phyloP scores from a whole-genome alignment of 352 stramenopile genomes.

The Pythium aphanidermatum region DNA sequence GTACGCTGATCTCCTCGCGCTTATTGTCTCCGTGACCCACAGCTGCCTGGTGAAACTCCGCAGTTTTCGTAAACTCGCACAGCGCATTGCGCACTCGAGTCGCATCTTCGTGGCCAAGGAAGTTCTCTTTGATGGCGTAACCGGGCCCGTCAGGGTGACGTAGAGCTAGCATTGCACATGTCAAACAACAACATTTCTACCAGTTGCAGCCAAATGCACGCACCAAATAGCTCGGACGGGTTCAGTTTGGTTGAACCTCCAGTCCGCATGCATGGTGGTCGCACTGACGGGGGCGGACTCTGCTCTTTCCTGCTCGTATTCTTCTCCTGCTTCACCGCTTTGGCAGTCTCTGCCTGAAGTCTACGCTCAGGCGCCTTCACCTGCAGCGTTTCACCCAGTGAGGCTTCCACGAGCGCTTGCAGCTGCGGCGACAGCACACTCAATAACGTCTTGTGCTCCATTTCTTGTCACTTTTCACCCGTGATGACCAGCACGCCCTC shows the following conservation, averaged over 20 bases:
- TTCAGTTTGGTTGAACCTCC: slow-evolving; percentile 29
- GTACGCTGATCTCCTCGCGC: slow-evolving; percentile 33
- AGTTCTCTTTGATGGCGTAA: slow-evolving; percentile 45
- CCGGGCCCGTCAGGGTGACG: slow-evolving; percentile 40
- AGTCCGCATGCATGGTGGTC: too few relatives aligned
- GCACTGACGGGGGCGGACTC: too few relatives aligned
- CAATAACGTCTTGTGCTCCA: slow-evolving; percentile 32
- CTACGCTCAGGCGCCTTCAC: slow-evolving; percentile 9
- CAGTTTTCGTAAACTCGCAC: slow-evolving; percentile 17
- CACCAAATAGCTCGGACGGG: slow-evolving; percentile 59
- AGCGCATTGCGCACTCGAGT: slow-evolving; percentile 35
- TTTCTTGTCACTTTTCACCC: background rate
- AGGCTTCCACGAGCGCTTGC: slow-evolving; percentile 55
- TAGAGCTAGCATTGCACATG: slow-evolving; percentile 32
- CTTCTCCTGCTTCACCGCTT: background rate
- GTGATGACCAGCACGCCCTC: background rate
- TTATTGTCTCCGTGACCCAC: slow-evolving; percentile 34
- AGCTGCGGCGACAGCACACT: slow-evolving; percentile 56
- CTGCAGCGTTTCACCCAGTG: slow-evolving; percentile 35
- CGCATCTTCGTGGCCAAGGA: slow-evolving; percentile 34
- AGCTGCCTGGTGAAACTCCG: slow-evolving; percentile 41
- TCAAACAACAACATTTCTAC: background rate
- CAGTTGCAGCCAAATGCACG: slow-evolving; percentile 1
- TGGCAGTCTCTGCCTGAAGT: background rate
- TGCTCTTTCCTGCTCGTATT: too few relatives aligned